Percentiles rank a stretch among this genome's conserved stretches.
Evolutionary conservation across 768 basidiomycete species (phyloP).

Genomic region (Kwoniella newhampshirensis): DNA sequence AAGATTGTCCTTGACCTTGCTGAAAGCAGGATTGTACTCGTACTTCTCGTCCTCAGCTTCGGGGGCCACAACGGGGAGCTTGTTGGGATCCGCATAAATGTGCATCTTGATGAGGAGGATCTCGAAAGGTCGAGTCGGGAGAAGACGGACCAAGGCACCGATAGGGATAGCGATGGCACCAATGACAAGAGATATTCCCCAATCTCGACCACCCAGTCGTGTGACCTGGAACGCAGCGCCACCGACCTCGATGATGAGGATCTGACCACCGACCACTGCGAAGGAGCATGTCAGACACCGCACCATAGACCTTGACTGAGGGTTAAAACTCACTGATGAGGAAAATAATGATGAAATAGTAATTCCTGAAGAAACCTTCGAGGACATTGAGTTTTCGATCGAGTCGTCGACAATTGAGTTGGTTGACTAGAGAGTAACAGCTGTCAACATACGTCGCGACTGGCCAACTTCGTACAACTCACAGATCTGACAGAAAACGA

Average conservation of each 20-base stretch:
- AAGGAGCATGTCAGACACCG: too few relatives aligned
- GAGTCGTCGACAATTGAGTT: conserved; percentile 82
- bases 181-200: conserved; percentile 88
- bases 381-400: conserved; percentile 87
- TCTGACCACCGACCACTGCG: conserved; percentile 81
- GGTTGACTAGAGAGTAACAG: conserved; percentile 61
- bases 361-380: conserved; percentile 73
- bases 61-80: conserved; percentile 64
- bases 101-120: conserved; percentile 60
- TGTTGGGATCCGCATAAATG: conserved; percentile 65
- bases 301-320: background rate
- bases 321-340: conserved; percentile 65
- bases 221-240: conserved; percentile 89
- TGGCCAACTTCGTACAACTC: conserved; percentile 7
- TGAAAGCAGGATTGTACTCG: conserved; percentile 65
- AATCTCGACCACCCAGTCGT: conserved; percentile 73
- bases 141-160: conserved; percentile 72
- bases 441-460: background rate
- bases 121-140: conserved; percentile 80
- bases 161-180: conserved; percentile 85
- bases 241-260: conserved; percentile 86
- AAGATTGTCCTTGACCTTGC: conserved; percentile 81
- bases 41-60: conserved; percentile 56
- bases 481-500: conserved; percentile 93
- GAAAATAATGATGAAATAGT: conserved; percentile 81